Evolutionary conservation across 2,329 filamentous ascomycete species (phyloP), one percentile per base, ranked within the genome.

Genomic region (Pseudocercospora fuligena): DNA sequence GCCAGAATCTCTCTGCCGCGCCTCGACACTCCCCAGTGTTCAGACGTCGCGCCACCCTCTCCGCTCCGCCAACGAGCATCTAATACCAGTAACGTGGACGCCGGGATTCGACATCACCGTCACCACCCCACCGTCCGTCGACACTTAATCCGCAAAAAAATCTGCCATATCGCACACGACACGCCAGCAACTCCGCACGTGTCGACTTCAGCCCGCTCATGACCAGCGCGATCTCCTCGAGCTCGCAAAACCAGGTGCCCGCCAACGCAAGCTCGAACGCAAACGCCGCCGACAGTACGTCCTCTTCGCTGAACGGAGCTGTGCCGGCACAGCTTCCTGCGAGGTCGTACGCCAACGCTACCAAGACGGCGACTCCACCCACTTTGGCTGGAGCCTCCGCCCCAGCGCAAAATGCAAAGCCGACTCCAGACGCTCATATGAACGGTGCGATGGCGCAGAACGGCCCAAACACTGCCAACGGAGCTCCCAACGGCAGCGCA

Each of bases 341-440:
- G 79, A 82, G 82, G 77, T 88, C 86, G 77, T 88, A 88, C 86
- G 87, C 87, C 77, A 85, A 80, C 83, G 87, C 86, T 78, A 87
- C 86, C 80, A 87, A 86, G 79, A 82, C 82, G 71, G 78, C 79
- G 72, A 80, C 81, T 78, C 80, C 83, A 76, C 80, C 84, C 76
- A 81, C 82, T 79, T 82, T 82, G 80, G 84, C 84, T 81, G 83
- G 84, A 79, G 83, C 82, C 76, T 80, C 83, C 75, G 82, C 70
- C 70, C 76, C 69, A 59, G 61, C 66, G 46, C 79, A 83, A 78
- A 81, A 86, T 85, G 85, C 84, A 81, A 86, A 88, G 76, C 80
- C 75, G 73, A 85, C 87, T 78, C 88, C 90, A 75, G 87, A 88
- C 76, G 89, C 92, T 84, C 88, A 91, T 80, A 88, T 96, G 87